Percentiles rank a stretch among this genome's conserved stretches.
These are phyloP conservation scores for Plasmopara viticola DNA, from an alignment of 352 stramenopile species.

Conservation along the genomic window DNA sequence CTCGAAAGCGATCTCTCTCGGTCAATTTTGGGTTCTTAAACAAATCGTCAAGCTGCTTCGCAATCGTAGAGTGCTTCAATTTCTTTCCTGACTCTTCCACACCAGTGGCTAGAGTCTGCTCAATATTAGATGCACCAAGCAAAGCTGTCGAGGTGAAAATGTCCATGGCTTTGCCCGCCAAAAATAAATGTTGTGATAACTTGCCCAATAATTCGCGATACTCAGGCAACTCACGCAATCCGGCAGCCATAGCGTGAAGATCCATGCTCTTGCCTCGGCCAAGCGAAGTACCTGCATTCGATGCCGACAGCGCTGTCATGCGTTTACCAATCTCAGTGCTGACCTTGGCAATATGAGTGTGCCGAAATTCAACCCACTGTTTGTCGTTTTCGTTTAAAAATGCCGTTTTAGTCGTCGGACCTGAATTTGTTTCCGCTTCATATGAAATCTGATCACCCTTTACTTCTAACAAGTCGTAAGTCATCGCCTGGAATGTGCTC, in stretches of 20 bases:
- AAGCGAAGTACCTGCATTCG: conserved; percentile 74
- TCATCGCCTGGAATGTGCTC: conserved; percentile 96
- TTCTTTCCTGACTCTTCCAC: conserved; percentile 90
- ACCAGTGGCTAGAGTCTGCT: conserved; percentile 93
- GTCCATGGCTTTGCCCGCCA: conserved; percentile 93
- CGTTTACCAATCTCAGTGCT: conserved; percentile 74
- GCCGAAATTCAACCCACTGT: conserved; percentile 94
- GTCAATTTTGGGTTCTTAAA: conserved; percentile 78
- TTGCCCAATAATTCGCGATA: conserved; percentile 94
- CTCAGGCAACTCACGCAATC: conserved; percentile 90
- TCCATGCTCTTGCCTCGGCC: conserved; percentile 80
- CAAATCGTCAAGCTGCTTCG: conserved; percentile 85
- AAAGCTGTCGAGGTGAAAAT: conserved; percentile 85
- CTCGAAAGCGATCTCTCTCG: conserved; percentile 81
- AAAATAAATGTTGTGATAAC: conserved; percentile 91
- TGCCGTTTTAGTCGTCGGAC: conserved; percentile 80
- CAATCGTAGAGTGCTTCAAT: conserved; percentile 75
- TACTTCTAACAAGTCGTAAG: conserved; percentile 94
- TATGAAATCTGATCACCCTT: conserved; percentile 93
- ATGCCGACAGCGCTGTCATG: conserved; percentile 68
- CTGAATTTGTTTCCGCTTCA: conserved; percentile 78
- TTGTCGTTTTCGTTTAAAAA: conserved; percentile 96
- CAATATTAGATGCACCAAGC: conserved; percentile 89
- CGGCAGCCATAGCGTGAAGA: conserved; percentile 89
- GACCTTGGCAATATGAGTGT: conserved; percentile 93